Evolutionary conservation across 179 eudicot species (phyloP).

Genomic region (Amaranthus tricolor): DNA sequence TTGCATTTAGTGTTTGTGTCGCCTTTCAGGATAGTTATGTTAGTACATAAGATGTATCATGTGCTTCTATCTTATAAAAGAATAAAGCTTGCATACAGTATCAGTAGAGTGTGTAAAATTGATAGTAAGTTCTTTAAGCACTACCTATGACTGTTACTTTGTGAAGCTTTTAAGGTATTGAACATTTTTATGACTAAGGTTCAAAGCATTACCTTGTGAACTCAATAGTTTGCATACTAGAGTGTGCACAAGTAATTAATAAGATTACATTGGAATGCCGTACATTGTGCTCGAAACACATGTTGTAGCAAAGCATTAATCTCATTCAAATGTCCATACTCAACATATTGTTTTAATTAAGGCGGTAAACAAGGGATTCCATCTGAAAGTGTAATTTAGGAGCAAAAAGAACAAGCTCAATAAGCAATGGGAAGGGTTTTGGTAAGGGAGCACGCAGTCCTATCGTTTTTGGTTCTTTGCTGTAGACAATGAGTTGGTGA

Average conservation of each 20-base stretch:
- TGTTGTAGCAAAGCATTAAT: neutral
- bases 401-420: neutral
- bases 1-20: neutral
- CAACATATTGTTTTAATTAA: neutral
- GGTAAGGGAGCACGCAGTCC: neutral
- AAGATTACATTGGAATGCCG: neutral
- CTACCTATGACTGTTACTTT: neutral
- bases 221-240: no score
- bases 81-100: no score
- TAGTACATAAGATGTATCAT: neutral
- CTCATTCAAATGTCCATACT: neutral
- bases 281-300: neutral
- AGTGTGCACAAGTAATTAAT: neutral
- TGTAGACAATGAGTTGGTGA: neutral
- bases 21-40: neutral
- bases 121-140: no score
- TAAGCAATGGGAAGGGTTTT: neutral
- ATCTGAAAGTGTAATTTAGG: neutral
- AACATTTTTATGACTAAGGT: neutral
- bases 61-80: neutral
- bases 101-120: no score
- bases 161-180: neutral
- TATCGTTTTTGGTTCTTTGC: neutral
- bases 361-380: neutral
- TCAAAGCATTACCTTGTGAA: no score